These are phyloP conservation scores for Chalara sp. DNA, from an alignment of 2,329 filamentous ascomycete genomes.

Conservation along the genomic window DNA sequence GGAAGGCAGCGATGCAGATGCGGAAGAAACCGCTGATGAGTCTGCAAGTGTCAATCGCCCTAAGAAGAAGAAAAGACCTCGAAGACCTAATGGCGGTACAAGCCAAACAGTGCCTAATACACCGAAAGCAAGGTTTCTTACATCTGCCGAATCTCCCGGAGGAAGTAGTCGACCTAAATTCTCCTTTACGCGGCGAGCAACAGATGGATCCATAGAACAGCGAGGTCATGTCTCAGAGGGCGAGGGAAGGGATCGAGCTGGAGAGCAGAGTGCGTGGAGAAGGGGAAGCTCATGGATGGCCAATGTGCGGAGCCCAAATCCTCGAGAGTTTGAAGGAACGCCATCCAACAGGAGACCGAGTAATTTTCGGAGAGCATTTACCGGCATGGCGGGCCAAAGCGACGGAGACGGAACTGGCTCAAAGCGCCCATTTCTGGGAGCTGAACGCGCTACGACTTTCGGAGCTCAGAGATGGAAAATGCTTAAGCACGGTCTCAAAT, in stretches of 20 bases:
- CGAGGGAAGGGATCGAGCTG: constrained; percentile 59
- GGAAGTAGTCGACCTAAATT: constrained; percentile 32
- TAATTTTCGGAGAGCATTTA: constrained; percentile 55
- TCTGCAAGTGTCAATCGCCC: constrained; percentile 39
- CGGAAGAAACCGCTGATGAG: constrained; percentile 82
- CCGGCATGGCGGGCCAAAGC: constrained; percentile 55
- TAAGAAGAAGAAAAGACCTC: constrained; percentile 59
- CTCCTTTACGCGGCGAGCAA: constrained; percentile 55
- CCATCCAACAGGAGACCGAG: constrained; percentile 50
- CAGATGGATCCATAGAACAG: constrained; percentile 50
- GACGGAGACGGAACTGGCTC: constrained; percentile 58
- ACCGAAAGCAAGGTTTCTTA: constrained; percentile 32
- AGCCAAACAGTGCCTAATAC: constrained; percentile 60
- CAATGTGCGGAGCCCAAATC: constrained; percentile 48
- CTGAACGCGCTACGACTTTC: constrained; percentile 64
- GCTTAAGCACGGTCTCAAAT: constrained; percentile 81
- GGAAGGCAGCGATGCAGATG: constrained; percentile 64
- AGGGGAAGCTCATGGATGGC: constrained; percentile 41
- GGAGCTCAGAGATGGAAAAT: constrained; percentile 85
- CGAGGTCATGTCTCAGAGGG: constrained; percentile 68
- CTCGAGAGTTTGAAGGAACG: constrained; percentile 45
- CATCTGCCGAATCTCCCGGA: constrained; percentile 21
- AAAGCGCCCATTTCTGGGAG: constrained; percentile 49
- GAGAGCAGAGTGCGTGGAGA: constrained; percentile 47
- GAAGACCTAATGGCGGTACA: constrained; percentile 44